phyloP scores from a whole-genome alignment of 2,329 filamentous ascomycete species.

The Fusarium nematophilum region DNA sequence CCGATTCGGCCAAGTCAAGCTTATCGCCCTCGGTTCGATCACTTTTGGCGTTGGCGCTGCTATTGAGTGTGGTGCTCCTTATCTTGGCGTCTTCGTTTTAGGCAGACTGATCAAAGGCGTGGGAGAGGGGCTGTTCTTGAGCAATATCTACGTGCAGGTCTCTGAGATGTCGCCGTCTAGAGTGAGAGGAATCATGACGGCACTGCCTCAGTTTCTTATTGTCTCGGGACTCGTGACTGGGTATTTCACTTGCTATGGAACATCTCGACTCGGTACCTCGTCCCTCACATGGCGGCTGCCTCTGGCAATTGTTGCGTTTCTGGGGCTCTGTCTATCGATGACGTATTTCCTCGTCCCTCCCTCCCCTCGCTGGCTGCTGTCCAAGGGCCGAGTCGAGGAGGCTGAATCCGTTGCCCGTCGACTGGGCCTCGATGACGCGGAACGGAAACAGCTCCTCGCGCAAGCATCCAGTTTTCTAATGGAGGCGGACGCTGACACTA shows the following conservation, averaged over 20 bases:
- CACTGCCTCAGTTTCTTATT: conserved; percentile 65
- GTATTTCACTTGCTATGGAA: conserved; percentile 72
- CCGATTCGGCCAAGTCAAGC: conserved; percentile 63
- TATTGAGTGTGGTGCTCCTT: conserved; percentile 51
- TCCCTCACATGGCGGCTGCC: conserved; percentile 68
- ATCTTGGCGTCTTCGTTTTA: conserved; percentile 63
- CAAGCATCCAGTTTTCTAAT: conserved; percentile 15
- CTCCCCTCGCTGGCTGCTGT: conserved; percentile 68
- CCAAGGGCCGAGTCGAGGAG: conserved; percentile 54
- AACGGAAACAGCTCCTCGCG: conserved; percentile 54
- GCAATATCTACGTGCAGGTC: conserved; percentile 64
- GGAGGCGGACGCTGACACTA: conserved; percentile 43
- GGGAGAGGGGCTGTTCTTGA: conserved; percentile 68
- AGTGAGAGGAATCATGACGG: conserved; percentile 62
- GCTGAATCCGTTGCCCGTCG: conserved; percentile 54
- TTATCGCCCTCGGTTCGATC: conserved; percentile 62
- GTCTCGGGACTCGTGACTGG: conserved; percentile 63
- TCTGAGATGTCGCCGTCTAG: conserved; percentile 68
- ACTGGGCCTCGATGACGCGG: conserved; percentile 57
- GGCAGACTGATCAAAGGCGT: conserved; percentile 67
- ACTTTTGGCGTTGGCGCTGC: conserved; percentile 65
- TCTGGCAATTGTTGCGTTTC: conserved; percentile 53
- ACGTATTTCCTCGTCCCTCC: conserved; percentile 56
- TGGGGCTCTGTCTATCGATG: conserved; percentile 43
- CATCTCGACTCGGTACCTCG: conserved; percentile 53